phyloP scores from a whole-genome alignment of 2,329 filamentous ascomycete genomes.

The Cadophora sp. region DNA sequence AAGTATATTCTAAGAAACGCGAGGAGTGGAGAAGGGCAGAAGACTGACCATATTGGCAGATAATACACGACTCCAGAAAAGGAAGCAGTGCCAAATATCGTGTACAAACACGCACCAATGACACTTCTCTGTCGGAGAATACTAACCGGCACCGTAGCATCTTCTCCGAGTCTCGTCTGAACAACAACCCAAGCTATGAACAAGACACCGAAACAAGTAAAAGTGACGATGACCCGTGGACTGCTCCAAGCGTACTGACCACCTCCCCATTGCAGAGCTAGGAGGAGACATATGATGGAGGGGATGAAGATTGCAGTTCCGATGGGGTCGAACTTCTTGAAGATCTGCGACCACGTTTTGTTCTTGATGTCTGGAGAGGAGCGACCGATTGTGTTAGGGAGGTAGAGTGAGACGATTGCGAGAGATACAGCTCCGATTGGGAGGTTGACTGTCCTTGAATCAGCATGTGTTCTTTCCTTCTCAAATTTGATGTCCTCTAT shows the following conservation, averaged over 20 bases:
- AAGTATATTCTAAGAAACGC: background rate
- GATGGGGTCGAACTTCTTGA: constrained; percentile 43
- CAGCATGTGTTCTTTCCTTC: background rate
- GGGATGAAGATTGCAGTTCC: constrained; percentile 44
- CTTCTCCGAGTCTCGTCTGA: constrained; percentile 46
- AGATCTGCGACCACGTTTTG: constrained; percentile 16
- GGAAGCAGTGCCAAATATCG: constrained; percentile 42
- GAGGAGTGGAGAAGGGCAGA: background rate
- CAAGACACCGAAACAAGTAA: constrained; percentile 41
- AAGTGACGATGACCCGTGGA: constrained; percentile 44
- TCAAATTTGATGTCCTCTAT: background rate
- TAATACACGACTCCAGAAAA: constrained; percentile 49
- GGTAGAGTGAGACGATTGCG: constrained; percentile 13
- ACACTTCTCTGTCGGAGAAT: constrained; percentile 48
- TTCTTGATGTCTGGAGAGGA: background rate
- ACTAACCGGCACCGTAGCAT: constrained; percentile 48
- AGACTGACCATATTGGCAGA: constrained; percentile 52
- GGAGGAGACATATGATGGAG: constrained; percentile 40
- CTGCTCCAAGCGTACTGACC: constrained; percentile 41
- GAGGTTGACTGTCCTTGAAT: constrained; percentile 37
- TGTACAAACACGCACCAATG: constrained; percentile 41
- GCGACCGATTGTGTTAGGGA: constrained; percentile 8
- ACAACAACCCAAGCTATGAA: constrained; percentile 39
- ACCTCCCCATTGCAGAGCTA: constrained; percentile 45
- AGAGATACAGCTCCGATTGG: constrained; percentile 42